These are phyloP conservation scores for Echeveria elegans DNA, from an alignment of 164 flowering plant genomes.

Conservation along the genomic window DNA sequence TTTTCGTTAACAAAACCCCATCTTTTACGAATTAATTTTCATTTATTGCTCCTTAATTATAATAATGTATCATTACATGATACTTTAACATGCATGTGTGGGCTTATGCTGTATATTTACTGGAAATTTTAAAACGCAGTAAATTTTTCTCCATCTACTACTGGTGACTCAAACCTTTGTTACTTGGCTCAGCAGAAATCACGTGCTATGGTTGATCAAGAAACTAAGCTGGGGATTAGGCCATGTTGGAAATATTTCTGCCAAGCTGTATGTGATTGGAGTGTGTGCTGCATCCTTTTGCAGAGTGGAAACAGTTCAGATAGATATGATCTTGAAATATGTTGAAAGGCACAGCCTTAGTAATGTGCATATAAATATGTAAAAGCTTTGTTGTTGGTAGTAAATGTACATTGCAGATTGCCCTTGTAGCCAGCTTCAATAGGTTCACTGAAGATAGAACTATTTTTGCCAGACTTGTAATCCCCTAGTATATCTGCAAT, in stretches of 20 bases:
- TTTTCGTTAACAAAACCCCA: too few relatives aligned
- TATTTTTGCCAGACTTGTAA: background rate
- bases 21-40: too few relatives aligned
- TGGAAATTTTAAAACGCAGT: too few relatives aligned
- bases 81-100: too few relatives aligned
- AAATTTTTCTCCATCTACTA: too few relatives aligned
- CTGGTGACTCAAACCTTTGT: background rate
- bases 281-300: background rate
- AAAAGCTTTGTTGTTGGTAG: background rate
- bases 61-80: too few relatives aligned
- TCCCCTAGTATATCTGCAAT: background rate
- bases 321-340: background rate
- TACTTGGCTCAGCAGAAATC: background rate
- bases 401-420: background rate
- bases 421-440: background rate
- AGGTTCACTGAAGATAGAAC: background rate
- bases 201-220: background rate
- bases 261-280: constrained; percentile 1
- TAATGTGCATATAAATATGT: background rate
- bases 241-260: background rate
- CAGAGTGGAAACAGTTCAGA: background rate
- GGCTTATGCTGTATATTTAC: too few relatives aligned
- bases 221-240: background rate
- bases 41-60: too few relatives aligned
- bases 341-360: background rate